Evolutionary conservation across 805 yeast genomes (phyloP).

Genomic region (Scheffersomyces ergatensis): DNA sequence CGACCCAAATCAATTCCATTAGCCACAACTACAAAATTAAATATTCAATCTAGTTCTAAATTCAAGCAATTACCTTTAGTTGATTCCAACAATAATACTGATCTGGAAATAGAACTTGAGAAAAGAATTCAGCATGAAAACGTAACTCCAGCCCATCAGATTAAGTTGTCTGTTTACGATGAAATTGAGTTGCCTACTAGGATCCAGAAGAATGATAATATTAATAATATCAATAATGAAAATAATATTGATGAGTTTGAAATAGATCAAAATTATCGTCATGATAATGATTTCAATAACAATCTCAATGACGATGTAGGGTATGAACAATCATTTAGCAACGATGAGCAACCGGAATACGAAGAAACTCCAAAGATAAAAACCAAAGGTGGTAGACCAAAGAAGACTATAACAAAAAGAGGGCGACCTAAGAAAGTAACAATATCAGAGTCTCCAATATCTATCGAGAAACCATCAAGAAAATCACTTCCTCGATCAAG

Average conservation of each 20-base stretch:
- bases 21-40: not conserved
- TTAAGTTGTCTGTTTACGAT: not conserved
- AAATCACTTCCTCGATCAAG: not conserved
- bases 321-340: not conserved
- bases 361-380: constrained; percentile 1
- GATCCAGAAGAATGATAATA: not conserved
- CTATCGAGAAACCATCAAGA: not conserved
- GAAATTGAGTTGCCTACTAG: not conserved
- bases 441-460: not conserved
- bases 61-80: not conserved
- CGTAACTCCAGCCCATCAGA: not conserved
- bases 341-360: too few relatives aligned
- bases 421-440: constrained; percentile 8
- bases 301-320: not conserved
- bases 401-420: not conserved
- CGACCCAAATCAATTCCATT: not conserved
- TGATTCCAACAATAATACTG: not conserved
- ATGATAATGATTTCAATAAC: not conserved
- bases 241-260: not conserved
- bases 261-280: not conserved
- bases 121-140: not conserved
- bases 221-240: not conserved
- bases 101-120: not conserved
- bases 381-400: constrained; percentile 3
- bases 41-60: not conserved